phyloP scores from a whole-genome alignment of 23 red algal species.

The Cyanidium caldarium region DNA sequence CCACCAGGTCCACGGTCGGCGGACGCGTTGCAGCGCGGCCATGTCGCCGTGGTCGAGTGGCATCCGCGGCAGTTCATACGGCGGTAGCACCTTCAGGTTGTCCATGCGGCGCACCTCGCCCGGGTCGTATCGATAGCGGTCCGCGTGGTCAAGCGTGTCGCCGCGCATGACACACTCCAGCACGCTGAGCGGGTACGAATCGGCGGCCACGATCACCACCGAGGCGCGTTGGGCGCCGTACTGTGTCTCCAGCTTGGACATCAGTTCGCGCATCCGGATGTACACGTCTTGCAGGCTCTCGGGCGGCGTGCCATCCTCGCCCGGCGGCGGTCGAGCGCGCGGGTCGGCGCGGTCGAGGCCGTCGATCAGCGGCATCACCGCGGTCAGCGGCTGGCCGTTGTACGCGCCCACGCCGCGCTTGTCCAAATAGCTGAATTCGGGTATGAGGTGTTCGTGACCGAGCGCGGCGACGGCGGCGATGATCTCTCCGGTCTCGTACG shows the following conservation, averaged over 20 bases:
- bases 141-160: not conserved
- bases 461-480: constrained; percentile 24
- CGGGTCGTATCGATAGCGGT: not conserved
- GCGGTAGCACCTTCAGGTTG: not conserved
- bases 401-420: constrained; percentile 49
- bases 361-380: constrained; percentile 8
- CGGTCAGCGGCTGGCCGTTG: constrained; percentile 16
- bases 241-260: constrained; percentile 79
- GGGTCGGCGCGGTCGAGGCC: constrained; percentile 21
- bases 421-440: constrained; percentile 65
- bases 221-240: constrained; percentile 27
- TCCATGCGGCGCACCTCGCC: not conserved
- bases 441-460: constrained; percentile 46
- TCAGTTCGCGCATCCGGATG: constrained; percentile 48
- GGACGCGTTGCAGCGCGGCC: no score
- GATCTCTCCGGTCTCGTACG: constrained; percentile 53
- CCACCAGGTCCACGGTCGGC: no score
- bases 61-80: no score
- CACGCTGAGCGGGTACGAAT: constrained; percentile 39
- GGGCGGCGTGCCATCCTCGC: constrained; percentile 83
- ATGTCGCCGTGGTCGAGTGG: no score
- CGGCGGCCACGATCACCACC: constrained; percentile 56
- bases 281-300: constrained; percentile 64
- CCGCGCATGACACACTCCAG: constrained; percentile 18
- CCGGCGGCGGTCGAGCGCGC: constrained; percentile 18